These are phyloP conservation scores for Lactarius pseudohatsudake DNA, from an alignment of 768 basidiomycete genomes.

Conservation along the genomic window DNA sequence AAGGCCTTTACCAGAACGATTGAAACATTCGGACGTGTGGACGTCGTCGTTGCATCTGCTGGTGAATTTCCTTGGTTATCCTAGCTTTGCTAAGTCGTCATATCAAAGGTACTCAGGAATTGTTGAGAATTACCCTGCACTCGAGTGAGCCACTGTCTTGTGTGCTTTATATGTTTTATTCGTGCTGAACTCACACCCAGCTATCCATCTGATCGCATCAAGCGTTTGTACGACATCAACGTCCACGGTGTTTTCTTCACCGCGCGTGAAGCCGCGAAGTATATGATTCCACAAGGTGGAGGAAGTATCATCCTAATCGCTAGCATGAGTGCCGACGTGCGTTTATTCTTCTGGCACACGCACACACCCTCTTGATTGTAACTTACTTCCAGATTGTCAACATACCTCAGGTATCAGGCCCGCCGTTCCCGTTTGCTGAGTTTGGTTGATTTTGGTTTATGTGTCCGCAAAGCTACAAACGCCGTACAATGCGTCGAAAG, in stretches of 20 bases:
- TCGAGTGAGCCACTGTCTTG: conserved; percentile 55
- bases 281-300: conserved; percentile 80
- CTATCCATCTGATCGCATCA: conserved; percentile 84
- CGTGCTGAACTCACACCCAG: conserved; percentile 38
- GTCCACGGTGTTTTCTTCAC: conserved; percentile 94
- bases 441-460: background rate
- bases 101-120: conserved; percentile 51
- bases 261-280: conserved; percentile 91
- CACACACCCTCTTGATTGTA: conserved; percentile 29
- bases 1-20: conserved; percentile 64
- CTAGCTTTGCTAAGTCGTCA: background rate
- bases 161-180: background rate
- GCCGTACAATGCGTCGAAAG: conserved; percentile 95
- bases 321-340: conserved; percentile 87
- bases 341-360: conserved; percentile 31
- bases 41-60: conserved; percentile 86
- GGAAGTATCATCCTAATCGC: conserved; percentile 86
- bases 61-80: conserved; percentile 47
- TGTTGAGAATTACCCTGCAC: conserved; percentile 83
- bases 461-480: conserved; percentile 64
- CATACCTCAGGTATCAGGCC: conserved; percentile 66
- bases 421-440: background rate
- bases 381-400: conserved; percentile 75
- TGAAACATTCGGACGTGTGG: conserved; percentile 67
- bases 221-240: conserved; percentile 86